phyloP scores from a whole-genome alignment of 805 yeast species.

The Candida nemodendra region DNA sequence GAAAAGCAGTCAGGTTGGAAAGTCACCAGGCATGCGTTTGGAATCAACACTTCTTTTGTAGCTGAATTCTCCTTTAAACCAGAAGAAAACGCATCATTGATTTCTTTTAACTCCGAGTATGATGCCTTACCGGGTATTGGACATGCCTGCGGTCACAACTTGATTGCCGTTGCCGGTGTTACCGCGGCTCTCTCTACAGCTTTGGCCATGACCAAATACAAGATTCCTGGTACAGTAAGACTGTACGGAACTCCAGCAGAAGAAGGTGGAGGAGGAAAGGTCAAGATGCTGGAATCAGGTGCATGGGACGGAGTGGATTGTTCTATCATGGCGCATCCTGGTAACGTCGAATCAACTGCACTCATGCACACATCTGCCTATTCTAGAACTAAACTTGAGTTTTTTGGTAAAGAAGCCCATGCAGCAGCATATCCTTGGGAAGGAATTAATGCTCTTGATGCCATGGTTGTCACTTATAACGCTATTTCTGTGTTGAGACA shows the following conservation, averaged over 20 bases:
- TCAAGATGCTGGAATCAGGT: constrained; percentile 25
- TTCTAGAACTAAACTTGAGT: constrained; percentile 17
- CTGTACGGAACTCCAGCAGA: constrained; percentile 32
- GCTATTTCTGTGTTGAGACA: constrained; percentile 29
- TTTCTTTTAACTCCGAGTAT: constrained; percentile 28
- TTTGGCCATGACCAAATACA: constrained; percentile 21
- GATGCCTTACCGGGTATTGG: constrained; percentile 32
- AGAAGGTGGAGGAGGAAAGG: constrained; percentile 31
- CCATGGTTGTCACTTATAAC: constrained; percentile 27
- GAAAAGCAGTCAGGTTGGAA: constrained; percentile 24
- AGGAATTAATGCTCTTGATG: constrained; percentile 32
- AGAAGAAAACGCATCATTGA: constrained; percentile 14
- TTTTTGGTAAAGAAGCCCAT: constrained; percentile 28
- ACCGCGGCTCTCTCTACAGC: constrained; percentile 21
- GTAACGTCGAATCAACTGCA: constrained; percentile 13
- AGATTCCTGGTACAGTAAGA: constrained; percentile 28
- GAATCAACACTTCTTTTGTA: constrained; percentile 25
- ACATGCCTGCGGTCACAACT: constrained; percentile 33
- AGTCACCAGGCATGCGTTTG: constrained; percentile 26
- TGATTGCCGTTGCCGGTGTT: constrained; percentile 27
- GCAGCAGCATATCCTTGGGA: constrained; percentile 32
- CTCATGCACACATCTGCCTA: constrained; percentile 22
- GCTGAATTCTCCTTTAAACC: constrained; percentile 16
- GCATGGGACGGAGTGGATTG: constrained; percentile 25
- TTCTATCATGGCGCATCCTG: constrained; percentile 30